phyloP scores from a whole-genome alignment of 73 alveolate species.

The Symbiodinium natans region DNA sequence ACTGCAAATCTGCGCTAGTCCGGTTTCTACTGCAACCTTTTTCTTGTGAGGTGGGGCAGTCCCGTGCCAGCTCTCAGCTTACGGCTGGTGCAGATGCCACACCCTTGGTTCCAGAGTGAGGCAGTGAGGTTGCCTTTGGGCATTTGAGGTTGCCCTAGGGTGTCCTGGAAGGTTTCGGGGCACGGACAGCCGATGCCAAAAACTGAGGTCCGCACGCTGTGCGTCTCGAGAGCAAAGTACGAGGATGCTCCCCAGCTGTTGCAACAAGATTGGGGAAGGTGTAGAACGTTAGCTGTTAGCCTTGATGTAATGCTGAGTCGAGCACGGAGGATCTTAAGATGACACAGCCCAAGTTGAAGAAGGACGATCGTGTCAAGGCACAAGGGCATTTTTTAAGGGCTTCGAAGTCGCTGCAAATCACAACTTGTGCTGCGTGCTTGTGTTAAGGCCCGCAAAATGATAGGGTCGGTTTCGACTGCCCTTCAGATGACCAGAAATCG shows the following conservation, averaged over 20 bases:
- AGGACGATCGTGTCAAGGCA: neutral
- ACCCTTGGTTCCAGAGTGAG: no score
- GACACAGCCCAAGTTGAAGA: neutral
- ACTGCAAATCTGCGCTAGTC: no score
- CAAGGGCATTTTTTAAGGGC: neutral
- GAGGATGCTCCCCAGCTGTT: neutral
- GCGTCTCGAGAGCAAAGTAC: neutral
- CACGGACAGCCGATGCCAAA: no score
- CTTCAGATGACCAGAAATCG: neutral
- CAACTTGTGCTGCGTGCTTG: neutral
- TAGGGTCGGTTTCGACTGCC: neutral
- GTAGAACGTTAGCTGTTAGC: no score
- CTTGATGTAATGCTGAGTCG: no score
- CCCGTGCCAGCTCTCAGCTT: neutral
- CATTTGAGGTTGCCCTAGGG: no score
- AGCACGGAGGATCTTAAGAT: neutral
- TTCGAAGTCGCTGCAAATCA: neutral
- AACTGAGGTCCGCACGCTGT: neutral
- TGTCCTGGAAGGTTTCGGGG: no score
- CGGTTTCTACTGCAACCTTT: no score
- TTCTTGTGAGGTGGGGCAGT: neutral
- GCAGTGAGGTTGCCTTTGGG: no score
- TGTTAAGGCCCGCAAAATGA: neutral
- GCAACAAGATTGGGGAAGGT: no score
- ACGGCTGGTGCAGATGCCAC: neutral